phyloP scores from a whole-genome alignment of 805 yeast genomes.

The Priceomyces carsonii region DNA sequence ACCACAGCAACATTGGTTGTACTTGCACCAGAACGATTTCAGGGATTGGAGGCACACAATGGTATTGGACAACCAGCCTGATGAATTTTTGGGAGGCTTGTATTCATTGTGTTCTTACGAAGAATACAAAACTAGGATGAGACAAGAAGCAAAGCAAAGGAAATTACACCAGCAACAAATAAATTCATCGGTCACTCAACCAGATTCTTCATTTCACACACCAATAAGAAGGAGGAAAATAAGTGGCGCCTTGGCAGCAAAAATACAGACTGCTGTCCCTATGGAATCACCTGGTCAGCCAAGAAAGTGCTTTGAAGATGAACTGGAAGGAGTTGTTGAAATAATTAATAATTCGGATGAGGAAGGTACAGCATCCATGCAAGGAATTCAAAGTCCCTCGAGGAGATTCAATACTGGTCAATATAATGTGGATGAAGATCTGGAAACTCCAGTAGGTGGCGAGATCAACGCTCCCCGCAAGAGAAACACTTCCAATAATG shows the following conservation, averaged over 20 bases:
- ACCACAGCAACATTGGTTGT: conserved; percentile 98
- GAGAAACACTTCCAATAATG: conserved; percentile 21
- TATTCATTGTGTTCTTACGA: conserved; percentile 63
- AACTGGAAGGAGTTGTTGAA: conserved; percentile 30
- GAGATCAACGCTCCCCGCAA: conserved; percentile 21
- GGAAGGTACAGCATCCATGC: conserved; percentile 27
- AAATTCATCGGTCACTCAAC: conserved; percentile 30
- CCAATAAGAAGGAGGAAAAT: conserved; percentile 71
- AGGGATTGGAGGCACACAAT: conserved; percentile 95
- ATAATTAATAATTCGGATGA: conserved; percentile 47
- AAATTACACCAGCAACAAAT: conserved; percentile 33
- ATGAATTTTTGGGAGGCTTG: conserved; percentile 66
- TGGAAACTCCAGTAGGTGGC: conserved; percentile 11
- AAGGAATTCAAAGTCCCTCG: conserved; percentile 18
- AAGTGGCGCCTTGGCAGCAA: conserved; percentile 66
- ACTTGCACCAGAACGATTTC: conserved; percentile 92
- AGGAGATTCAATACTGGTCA: conserved; percentile 16
- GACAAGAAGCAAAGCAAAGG: conserved; percentile 41
- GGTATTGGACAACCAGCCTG: conserved; percentile 71
- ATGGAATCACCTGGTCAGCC: conserved; percentile 97
- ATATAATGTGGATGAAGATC: conserved; percentile 15
- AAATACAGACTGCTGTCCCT: conserved; percentile 80
- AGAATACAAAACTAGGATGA: conserved; percentile 56
- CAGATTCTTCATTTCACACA: conserved; percentile 59
- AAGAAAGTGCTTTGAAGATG: conserved; percentile 57